Percentiles rank a stretch among this genome's conserved stretches.
Conservation (phyloP, 1,284 basidiomycete genomes). For the Sanghuangporus sanghuang region DNA sequence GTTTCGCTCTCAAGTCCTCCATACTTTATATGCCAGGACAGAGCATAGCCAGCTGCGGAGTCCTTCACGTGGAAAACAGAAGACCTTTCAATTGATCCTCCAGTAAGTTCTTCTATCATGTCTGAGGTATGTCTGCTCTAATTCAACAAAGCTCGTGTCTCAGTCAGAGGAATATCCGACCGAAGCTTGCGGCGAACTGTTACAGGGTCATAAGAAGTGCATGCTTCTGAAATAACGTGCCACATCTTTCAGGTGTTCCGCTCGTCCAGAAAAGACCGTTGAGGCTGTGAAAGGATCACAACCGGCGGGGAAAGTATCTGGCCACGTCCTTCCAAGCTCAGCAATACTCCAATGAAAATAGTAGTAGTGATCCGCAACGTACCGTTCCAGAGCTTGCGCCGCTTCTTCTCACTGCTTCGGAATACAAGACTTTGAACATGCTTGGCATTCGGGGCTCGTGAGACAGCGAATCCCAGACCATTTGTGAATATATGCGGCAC, state of each 20-base stretch:
- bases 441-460: not conserved
- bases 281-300: not conserved
- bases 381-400: not conserved
- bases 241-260: not conserved
- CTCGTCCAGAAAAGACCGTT: not conserved
- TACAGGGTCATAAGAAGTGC: not conserved
- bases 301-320: not conserved
- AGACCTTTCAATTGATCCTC: not conserved
- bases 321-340: not conserved
- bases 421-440: not conserved
- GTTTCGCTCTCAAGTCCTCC: not conserved
- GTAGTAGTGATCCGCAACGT: not conserved
- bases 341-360: not conserved
- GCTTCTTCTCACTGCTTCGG: not conserved
- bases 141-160: not conserved
- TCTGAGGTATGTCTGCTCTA: not conserved
- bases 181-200: conserved; percentile 1
- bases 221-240: not conserved
- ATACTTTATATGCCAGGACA: not conserved
- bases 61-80: not conserved
- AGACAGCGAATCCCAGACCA: not conserved
- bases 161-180: not conserved
- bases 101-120: not conserved
- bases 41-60: not conserved
- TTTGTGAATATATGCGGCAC: not conserved